A percentile compares a stretch with the other conserved stretches of the same genome.
Evolutionary conservation across 1,284 basidiomycete genomes (phyloP).

Genomic region (Volvariella surrecta): DNA sequence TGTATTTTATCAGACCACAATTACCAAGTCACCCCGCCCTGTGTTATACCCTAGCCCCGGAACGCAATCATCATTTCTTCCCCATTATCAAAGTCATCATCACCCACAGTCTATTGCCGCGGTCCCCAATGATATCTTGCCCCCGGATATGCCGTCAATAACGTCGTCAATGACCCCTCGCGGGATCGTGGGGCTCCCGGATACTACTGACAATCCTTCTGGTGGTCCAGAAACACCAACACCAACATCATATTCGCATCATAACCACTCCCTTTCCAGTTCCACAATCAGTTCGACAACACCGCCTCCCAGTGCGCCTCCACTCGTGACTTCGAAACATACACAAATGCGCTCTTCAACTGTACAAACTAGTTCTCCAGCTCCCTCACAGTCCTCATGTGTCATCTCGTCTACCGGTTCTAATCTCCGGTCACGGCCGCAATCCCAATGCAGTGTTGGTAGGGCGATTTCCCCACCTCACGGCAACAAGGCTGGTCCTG

Average conservation of each 20-base stretch:
- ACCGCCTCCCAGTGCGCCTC: conserved; percentile 22
- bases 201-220: conserved; percentile 18
- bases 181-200: conserved; percentile 11
- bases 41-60: conserved; percentile 36
- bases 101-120: conserved; percentile 7
- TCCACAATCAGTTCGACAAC: conserved; percentile 29
- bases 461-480: neutral
- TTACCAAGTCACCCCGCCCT: conserved; percentile 26
- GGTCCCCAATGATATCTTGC: conserved; percentile 29
- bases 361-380: conserved; percentile 15
- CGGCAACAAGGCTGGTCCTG: conserved; percentile 9
- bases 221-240: conserved; percentile 32
- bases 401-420: conserved; percentile 1
- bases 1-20: conserved; percentile 52
- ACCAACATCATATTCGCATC: conserved; percentile 27
- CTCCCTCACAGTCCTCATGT: conserved; percentile 6
- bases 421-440: conserved; percentile 1
- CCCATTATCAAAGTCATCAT: conserved; percentile 20
- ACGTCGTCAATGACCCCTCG: conserved; percentile 22
- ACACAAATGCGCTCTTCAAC: too few relatives aligned
- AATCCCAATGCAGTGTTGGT: neutral
- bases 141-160: conserved; percentile 25
- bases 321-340: neutral
- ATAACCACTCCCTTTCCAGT: conserved; percentile 30
- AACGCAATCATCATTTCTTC: conserved; percentile 29